Percentiles rank a stretch among this genome's conserved stretches.
phyloP scores from a whole-genome alignment of 1,284 basidiomycete genomes.

The Microbotryum violaceum region DNA sequence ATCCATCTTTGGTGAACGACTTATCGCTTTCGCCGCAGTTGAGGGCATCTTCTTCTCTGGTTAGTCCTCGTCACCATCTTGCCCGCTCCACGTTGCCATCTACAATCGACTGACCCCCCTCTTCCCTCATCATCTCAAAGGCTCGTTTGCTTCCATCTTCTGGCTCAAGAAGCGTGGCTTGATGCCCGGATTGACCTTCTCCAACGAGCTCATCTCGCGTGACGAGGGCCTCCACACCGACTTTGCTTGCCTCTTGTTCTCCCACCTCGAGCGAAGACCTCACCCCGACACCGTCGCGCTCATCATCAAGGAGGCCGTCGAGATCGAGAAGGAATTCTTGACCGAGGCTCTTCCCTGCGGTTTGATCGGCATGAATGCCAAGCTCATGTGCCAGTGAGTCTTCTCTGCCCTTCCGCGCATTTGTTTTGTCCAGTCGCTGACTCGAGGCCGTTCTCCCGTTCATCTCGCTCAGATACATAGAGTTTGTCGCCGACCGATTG shows the following conservation, averaged over 20 bases:
- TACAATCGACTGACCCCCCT: not conserved
- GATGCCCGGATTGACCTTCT: conserved; percentile 45
- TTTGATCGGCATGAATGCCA: conserved; percentile 45
- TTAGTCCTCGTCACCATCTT: not conserved
- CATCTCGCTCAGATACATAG: conserved; percentile 37
- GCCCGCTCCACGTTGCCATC: not conserved
- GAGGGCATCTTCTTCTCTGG: conserved; percentile 48
- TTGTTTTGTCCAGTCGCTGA: too few relatives aligned
- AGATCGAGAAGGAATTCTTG: conserved; percentile 45
- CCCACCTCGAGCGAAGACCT: conserved; percentile 44
- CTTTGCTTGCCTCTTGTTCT: conserved; percentile 47
- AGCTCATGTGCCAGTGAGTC: conserved; percentile 32
- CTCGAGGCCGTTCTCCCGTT: not conserved
- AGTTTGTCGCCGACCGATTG: conserved; percentile 45
- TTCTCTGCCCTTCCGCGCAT: not conserved
- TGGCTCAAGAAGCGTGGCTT: conserved; percentile 49
- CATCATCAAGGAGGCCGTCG: conserved; percentile 45
- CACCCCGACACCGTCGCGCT: conserved; percentile 42
- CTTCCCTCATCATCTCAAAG: conserved; percentile 8
- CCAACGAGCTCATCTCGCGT: conserved; percentile 46
- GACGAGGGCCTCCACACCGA: conserved; percentile 47
- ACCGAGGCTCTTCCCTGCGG: conserved; percentile 42
- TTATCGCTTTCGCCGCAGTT: conserved; percentile 46
- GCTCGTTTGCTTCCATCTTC: conserved; percentile 46
- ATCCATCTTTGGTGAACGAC: conserved; percentile 44